Evolutionary conservation across 1,139 yeast genomes (phyloP).

Genomic region (Diutina scorzettiae): DNA sequence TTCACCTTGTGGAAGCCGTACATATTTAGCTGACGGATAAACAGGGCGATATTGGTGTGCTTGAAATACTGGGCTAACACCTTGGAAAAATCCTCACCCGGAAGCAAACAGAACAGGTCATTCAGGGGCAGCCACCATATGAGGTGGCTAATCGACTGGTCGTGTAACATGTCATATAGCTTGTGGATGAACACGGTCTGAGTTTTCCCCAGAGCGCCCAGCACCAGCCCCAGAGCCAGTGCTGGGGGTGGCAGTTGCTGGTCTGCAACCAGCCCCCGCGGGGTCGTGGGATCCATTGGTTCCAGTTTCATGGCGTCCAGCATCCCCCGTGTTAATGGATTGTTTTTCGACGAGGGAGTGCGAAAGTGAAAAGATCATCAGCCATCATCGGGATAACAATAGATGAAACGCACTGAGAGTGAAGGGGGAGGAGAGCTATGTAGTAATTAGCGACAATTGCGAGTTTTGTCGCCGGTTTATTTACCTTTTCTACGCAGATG

Average conservation of each 20-base stretch:
- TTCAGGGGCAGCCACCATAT: constrained; percentile 40
- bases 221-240: constrained; percentile 3
- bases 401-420: too few species aligned
- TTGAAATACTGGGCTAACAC: constrained; percentile 57
- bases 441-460: too few species aligned
- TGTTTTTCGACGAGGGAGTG: too few species aligned
- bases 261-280: not conserved
- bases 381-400: too few species aligned
- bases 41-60: constrained; percentile 71
- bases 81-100: constrained; percentile 50
- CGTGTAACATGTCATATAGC: constrained; percentile 52
- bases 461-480: too few species aligned
- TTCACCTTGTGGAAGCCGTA: constrained; percentile 65
- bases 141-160: constrained; percentile 34
- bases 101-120: constrained; percentile 31
- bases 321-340: too few species aligned
- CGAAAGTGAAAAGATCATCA: too few species aligned
- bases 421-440: too few species aligned
- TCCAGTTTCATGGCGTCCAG: constrained; percentile 3
- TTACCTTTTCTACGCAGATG: too few species aligned
- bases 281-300: not conserved
- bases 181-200: constrained; percentile 55
- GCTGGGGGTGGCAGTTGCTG: not conserved
- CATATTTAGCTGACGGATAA: constrained; percentile 35
- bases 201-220: constrained; percentile 16